Evolutionary conservation across 495 filamentous ascomycete genomes (phyloP).

Genomic region (Penicillium cinerascens): DNA sequence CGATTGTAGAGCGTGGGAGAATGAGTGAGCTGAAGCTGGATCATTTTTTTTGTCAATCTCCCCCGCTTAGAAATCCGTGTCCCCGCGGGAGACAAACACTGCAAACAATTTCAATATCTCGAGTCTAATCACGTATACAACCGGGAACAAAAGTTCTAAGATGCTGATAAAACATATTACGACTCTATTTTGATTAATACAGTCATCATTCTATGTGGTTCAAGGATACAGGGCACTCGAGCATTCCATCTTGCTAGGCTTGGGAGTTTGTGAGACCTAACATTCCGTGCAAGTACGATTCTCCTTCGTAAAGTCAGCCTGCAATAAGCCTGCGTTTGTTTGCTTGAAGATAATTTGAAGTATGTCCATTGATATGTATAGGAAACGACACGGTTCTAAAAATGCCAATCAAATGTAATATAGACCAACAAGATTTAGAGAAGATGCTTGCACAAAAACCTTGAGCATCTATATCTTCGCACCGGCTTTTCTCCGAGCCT

Average conservation of each 20-base stretch:
- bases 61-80: slow-evolving; percentile 45
- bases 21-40: slow-evolving; percentile 12
- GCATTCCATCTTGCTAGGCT: too few relatives aligned
- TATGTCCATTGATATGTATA: neutral
- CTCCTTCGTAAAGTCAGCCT: too few relatives aligned
- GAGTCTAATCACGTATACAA: neutral
- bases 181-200: too few relatives aligned
- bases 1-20: slow-evolving; percentile 5
- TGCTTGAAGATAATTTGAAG: neutral
- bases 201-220: too few relatives aligned
- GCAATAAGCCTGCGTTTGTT: neutral
- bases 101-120: slow-evolving; percentile 24
- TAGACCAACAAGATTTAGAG: neutral
- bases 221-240: too few relatives aligned
- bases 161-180: too few relatives aligned
- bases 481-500: slow-evolving; percentile 59
- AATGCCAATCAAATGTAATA: neutral
- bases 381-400: neutral
- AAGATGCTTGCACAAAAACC: neutral
- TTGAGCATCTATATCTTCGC: slow-evolving; percentile 47
- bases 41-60: slow-evolving; percentile 21
- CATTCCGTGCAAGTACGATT: too few relatives aligned
- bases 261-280: too few relatives aligned
- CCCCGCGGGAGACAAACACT: slow-evolving; percentile 37
- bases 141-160: too few relatives aligned